Base-by-base conservation (phyloP, 192 early-diverging fungal species). In the Phlyctochytrium planicorne region DNA sequence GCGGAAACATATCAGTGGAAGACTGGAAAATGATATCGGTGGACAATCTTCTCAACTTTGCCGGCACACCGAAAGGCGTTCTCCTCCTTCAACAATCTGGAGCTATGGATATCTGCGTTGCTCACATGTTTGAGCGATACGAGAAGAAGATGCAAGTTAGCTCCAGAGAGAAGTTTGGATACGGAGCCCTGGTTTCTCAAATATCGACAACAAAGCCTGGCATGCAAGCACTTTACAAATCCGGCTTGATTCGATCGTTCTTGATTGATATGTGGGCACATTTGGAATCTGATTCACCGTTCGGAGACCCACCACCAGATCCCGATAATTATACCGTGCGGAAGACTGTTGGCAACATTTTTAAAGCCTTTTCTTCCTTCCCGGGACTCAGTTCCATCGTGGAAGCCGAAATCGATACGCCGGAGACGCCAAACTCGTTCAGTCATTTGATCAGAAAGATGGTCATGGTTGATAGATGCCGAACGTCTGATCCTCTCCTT, bases 91-190 rank as follows among this genome's bases (percentile, higher is more conserved):
- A 75, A 34, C 62, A 78, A 50, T 65, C 68, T 53, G 82, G 79
- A 3, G 59, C 67, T 1, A 80, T 84, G 76, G 71, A 76, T 2
- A 50, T 66, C 2, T 81, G 79, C 63, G 75, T 78, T 1, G 67
- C 57, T 3, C 76, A 84, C 59, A 84, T 84, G 82, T 75, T 79
- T 56, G 59, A 75, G 24, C 37, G 80, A 70, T 84, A 80, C 67
- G 56, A 84, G 61, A 79, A 84, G 34, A 84, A 81, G 52, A 66
- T 81, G 66, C 78, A 81, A 70, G 82, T 84, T 52, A 76, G 74
- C 61, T 59, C 77, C 32, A 77, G 82, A 61, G 82, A 84, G 62
- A 80, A 81, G 62, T 84, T 84, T 75, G 82, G 82, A 20, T 84
- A 84, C 65, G 82, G 82, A 6, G 73, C 76, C 0, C 71, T 84